Evolutionary conservation across 2,329 filamentous ascomycete species (phyloP).

Genomic region (Drechslerella dactyloides): DNA sequence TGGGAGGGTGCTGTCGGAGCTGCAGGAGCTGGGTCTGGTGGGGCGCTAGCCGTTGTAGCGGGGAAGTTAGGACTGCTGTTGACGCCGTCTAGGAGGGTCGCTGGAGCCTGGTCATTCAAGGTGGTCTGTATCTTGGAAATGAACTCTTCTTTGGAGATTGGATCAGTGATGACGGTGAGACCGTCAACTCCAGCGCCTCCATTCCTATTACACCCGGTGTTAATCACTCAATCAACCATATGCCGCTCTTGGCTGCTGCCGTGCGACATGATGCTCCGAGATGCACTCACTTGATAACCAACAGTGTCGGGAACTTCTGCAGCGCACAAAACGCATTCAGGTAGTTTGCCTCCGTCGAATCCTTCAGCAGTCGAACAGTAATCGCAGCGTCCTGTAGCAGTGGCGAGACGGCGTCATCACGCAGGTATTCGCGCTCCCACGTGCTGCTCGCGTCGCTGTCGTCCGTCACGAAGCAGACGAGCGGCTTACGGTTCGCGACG

Average conservation of each 20-base stretch:
- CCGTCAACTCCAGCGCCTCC: constrained; percentile 40
- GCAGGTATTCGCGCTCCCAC: constrained; percentile 40
- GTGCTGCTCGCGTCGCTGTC: constrained; percentile 30
- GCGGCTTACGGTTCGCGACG: constrained; percentile 22
- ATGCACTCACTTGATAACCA: constrained; percentile 36
- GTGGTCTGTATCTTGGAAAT: constrained; percentile 29
- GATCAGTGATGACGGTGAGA: constrained; percentile 32
- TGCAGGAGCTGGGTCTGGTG: background rate
- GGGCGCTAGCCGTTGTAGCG: background rate
- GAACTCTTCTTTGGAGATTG: constrained; percentile 43
- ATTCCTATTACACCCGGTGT: constrained; percentile 24
- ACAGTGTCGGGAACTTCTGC: constrained; percentile 29
- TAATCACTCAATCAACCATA: background rate
- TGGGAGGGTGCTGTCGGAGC: constrained; percentile 12
- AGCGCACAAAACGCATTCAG: constrained; percentile 40
- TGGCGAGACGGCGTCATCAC: constrained; percentile 21
- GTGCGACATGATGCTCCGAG: background rate
- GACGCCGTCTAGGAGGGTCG: constrained; percentile 39
- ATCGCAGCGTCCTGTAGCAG: constrained; percentile 19
- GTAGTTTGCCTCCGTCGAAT: constrained; percentile 38
- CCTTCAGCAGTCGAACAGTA: constrained; percentile 32
- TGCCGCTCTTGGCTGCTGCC: background rate
- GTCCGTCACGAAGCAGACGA: constrained; percentile 45
- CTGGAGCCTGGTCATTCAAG: constrained; percentile 10
- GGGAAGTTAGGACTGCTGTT: constrained; percentile 44